Conservation (phyloP, 306 rosid species). For the Gastrolobium villosum region DNA sequence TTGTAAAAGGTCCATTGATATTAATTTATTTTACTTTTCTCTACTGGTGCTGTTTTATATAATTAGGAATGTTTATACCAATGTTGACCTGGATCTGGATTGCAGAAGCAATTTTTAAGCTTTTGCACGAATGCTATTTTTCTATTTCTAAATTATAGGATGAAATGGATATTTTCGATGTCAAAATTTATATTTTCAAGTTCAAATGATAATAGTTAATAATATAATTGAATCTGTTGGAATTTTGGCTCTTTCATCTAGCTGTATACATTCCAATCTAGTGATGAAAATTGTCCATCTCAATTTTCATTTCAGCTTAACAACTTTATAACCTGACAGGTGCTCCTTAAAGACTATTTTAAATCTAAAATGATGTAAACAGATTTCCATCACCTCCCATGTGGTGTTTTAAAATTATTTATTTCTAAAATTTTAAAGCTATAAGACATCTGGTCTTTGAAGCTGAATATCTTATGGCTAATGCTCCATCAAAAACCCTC, state of each 20-base stretch:
- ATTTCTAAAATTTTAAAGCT: not conserved
- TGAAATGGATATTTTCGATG: not conserved
- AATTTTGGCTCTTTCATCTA: constrained; percentile 7
- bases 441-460: constrained; percentile 6
- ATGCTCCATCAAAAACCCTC: constrained; percentile 1
- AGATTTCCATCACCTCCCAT: constrained; percentile 17
- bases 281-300: constrained; percentile 14
- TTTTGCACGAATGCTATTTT: constrained; percentile 3
- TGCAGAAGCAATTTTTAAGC: constrained; percentile 8
- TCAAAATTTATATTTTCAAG: not conserved
- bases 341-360: not conserved
- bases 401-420: constrained; percentile 10
- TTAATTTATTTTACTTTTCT: constrained; percentile 7
- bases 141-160: constrained; percentile 5
- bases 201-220: constrained; percentile 27
- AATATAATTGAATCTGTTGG: not conserved
- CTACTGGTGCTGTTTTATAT: not conserved
- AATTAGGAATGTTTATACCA: not conserved
- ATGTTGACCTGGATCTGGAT: not conserved
- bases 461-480: constrained; percentile 17
- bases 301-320: not conserved
- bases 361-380: constrained; percentile 15
- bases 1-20: not conserved
- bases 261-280: constrained; percentile 4
- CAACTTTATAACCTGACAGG: constrained; percentile 9